phyloP scores from a whole-genome alignment of 768 basidiomycete genomes.

The Boletus reticulatus region DNA sequence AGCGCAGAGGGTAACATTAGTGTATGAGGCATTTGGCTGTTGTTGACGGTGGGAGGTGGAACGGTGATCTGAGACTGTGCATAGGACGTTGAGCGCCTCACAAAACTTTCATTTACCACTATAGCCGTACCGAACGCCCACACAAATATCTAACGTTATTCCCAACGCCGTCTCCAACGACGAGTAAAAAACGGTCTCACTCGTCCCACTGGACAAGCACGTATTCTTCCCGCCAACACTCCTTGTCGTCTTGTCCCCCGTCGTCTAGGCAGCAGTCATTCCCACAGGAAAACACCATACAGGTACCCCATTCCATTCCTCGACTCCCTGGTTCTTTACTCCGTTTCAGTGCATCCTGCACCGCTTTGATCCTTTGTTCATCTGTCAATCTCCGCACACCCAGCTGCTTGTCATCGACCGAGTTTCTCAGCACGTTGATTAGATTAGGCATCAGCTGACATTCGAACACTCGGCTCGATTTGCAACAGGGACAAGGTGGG shows the following conservation, averaged over 20 bases:
- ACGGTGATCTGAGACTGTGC: conserved; percentile 18
- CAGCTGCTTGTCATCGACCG: conserved; percentile 16
- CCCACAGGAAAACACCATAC: conserved; percentile 84
- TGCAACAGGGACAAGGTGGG: conserved; percentile 67
- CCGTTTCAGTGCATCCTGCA: conserved; percentile 55
- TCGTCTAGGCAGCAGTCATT: conserved; percentile 66
- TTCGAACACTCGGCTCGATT: conserved; percentile 74
- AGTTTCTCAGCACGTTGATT: conserved; percentile 66
- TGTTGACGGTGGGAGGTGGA: conserved; percentile 15
- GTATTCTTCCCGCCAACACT: conserved; percentile 69
- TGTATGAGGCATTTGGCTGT: conserved; percentile 21
- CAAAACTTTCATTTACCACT: conserved; percentile 10
- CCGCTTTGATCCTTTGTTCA: conserved; percentile 63
- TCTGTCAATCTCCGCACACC: conserved; percentile 47
- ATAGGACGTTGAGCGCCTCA: conserved; percentile 22
- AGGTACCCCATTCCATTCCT: conserved; percentile 95
- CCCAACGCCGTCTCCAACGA: too few relatives aligned
- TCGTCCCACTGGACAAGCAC: conserved; percentile 79
- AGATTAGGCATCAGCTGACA: conserved; percentile 94
- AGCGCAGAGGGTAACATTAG: conserved; percentile 21
- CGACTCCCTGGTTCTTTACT: conserved; percentile 41
- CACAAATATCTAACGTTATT: conserved; percentile 23
- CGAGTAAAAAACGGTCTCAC: conserved; percentile 23
- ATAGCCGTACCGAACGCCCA: conserved; percentile 2
- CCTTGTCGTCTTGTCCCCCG: conserved; percentile 37